Percentiles rank a stretch among this genome's conserved stretches.
These are phyloP conservation scores for Plasmopara viticola DNA, from an alignment of 352 stramenopile genomes.

Conservation along the genomic window DNA sequence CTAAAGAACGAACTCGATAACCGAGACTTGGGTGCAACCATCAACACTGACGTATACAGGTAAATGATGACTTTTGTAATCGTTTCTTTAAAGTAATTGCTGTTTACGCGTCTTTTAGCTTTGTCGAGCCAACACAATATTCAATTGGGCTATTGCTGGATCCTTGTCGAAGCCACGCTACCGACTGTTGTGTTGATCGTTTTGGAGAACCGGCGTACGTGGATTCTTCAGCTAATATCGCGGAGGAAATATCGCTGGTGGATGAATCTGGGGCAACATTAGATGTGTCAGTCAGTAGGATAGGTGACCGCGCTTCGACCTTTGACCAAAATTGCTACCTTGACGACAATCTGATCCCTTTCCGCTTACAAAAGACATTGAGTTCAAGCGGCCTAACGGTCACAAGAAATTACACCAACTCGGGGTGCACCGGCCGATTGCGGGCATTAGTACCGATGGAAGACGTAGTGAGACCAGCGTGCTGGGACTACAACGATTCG, in stretches of 20 bases:
- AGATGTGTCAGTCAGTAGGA: constrained; percentile 50
- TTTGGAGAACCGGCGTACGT: constrained; percentile 69
- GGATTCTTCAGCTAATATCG: constrained; percentile 12
- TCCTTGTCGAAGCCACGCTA: constrained; percentile 48
- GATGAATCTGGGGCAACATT: constrained; percentile 58
- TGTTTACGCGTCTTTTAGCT: constrained; percentile 19
- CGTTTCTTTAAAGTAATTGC: not conserved
- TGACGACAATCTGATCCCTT: constrained; percentile 39
- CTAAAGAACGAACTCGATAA: constrained; percentile 36
- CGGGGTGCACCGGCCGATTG: constrained; percentile 47
- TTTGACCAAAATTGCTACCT: constrained; percentile 76
- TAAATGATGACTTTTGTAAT: constrained; percentile 6
- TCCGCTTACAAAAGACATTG: constrained; percentile 54
- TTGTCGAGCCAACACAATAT: constrained; percentile 51
- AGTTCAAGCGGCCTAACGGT: constrained; percentile 32
- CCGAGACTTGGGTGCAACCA: constrained; percentile 33
- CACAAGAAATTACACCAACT: constrained; percentile 47
- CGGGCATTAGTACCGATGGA: constrained; percentile 40
- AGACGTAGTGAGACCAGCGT: constrained; percentile 53
- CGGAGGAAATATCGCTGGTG: constrained; percentile 61
- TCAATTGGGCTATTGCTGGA: constrained; percentile 78
- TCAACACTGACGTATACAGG: constrained; percentile 69
- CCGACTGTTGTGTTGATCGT: constrained; percentile 70
- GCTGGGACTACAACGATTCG: constrained; percentile 81
- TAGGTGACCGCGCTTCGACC: constrained; percentile 58